Percentiles rank a stretch among this genome's conserved stretches.
phyloP scores from a whole-genome alignment of 2,329 filamentous ascomycete species.

The Fusarium sp. region DNA sequence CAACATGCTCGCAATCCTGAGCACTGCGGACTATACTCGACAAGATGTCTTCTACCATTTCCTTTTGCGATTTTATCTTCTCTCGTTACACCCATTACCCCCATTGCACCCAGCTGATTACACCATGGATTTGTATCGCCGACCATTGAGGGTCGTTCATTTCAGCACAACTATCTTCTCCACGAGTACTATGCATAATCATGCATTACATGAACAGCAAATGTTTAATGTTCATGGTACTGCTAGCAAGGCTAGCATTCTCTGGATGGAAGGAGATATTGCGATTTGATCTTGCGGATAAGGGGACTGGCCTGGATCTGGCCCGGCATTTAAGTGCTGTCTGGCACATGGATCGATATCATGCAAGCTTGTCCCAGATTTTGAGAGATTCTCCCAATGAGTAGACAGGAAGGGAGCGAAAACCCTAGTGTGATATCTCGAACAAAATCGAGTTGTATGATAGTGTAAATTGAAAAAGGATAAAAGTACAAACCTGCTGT shows the following conservation, averaged over 20 bases:
- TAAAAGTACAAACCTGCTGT: neutral
- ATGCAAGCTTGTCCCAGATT: neutral
- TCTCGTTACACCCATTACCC: neutral
- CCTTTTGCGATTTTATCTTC: slow-evolving; percentile 15
- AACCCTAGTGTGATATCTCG: slow-evolving; percentile 4
- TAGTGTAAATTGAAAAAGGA: neutral
- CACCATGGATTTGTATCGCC: neutral
- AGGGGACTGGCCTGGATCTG: slow-evolving; percentile 12
- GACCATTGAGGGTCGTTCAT: neutral
- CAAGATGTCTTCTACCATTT: slow-evolving; percentile 2
- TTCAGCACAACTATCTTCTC: neutral
- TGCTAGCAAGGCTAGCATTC: slow-evolving; percentile 1
- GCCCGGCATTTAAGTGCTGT: neutral
- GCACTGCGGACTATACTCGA: neutral
- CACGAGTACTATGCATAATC: slow-evolving; percentile 2
- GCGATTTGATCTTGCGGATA: slow-evolving; percentile 12
- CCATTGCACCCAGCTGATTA: neutral
- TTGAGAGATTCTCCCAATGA: neutral
- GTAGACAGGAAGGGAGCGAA: neutral
- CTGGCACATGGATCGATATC: slow-evolving; percentile 1
- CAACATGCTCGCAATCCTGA: slow-evolving; percentile 7
- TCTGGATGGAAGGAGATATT: slow-evolving; percentile 5
- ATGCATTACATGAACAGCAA: slow-evolving; percentile 4
- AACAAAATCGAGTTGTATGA: neutral
- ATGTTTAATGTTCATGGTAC: neutral